Percentiles rank a stretch among this genome's conserved stretches.
Conservation (phyloP, 176 grass and related monocot genomes). For the Aegilops speltoides region DNA sequence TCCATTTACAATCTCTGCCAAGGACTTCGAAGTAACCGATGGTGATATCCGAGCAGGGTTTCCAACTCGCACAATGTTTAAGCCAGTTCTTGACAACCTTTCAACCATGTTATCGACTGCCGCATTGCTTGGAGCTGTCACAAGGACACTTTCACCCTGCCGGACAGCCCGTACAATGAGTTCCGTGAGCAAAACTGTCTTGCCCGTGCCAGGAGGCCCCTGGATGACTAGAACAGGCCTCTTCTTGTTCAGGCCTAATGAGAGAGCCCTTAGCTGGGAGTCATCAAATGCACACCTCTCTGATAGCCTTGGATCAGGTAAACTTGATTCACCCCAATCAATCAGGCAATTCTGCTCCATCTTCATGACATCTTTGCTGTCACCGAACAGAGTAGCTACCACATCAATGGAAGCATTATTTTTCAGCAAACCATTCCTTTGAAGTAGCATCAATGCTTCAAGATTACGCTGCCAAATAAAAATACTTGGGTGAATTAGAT, state of each 20-base stretch:
- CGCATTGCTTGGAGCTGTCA: slow-evolving; percentile 84
- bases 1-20: slow-evolving; percentile 70
- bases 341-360: slow-evolving; percentile 60
- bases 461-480: slow-evolving; percentile 80
- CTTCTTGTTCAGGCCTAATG: slow-evolving; percentile 93
- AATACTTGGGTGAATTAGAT: slow-evolving; percentile 16
- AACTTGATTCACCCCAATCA: slow-evolving; percentile 48
- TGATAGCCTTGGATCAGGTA: slow-evolving; percentile 42
- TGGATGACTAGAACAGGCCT: slow-evolving; percentile 75
- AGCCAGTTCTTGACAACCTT: slow-evolving; percentile 51
- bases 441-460: slow-evolving; percentile 93
- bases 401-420: slow-evolving; percentile 71
- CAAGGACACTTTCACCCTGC: slow-evolving; percentile 84
- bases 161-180: slow-evolving; percentile 68
- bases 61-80: slow-evolving; percentile 91
- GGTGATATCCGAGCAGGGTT: slow-evolving; percentile 85
- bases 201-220: slow-evolving; percentile 94
- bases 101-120: slow-evolving; percentile 94
- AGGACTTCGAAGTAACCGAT: slow-evolving; percentile 74
- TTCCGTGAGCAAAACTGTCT: slow-evolving; percentile 79
- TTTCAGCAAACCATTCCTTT: slow-evolving; percentile 84
- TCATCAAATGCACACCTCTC: slow-evolving; percentile 59
- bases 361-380: slow-evolving; percentile 60
- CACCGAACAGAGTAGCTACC: slow-evolving; percentile 83
- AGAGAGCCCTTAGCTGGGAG: slow-evolving; percentile 72